phyloP scores from a whole-genome alignment of 2,329 filamentous ascomycete species.

The Daldinia sp. region DNA sequence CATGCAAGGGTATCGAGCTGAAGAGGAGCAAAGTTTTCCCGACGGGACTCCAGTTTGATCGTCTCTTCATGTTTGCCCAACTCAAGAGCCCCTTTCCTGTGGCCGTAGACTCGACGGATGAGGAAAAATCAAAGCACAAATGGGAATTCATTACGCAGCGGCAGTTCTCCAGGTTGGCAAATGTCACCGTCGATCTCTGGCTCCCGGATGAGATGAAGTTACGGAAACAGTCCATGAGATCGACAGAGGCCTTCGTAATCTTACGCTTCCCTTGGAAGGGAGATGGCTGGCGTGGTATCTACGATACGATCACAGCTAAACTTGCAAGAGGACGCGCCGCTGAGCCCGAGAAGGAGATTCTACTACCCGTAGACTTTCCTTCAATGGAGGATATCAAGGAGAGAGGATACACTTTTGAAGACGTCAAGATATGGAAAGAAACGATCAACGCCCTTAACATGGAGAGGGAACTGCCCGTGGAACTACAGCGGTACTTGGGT shows the following conservation, averaged over 20 bases:
- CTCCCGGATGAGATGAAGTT: constrained; percentile 68
- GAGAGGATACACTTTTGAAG: constrained; percentile 65
- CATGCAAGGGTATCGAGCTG: constrained; percentile 80
- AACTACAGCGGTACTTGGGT: constrained; percentile 72
- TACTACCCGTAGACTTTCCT: constrained; percentile 71
- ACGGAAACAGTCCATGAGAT: constrained; percentile 60
- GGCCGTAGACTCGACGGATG: constrained; percentile 46
- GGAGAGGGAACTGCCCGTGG: constrained; percentile 64
- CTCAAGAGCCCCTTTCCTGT: constrained; percentile 59
- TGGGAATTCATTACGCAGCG: constrained; percentile 79
- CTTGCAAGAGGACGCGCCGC: constrained; percentile 58
- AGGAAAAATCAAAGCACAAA: constrained; percentile 51
- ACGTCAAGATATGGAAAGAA: constrained; percentile 73
- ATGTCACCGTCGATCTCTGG: constrained; percentile 74
- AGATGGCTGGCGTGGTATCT: constrained; percentile 56
- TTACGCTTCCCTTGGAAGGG: constrained; percentile 71
- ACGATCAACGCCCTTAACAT: constrained; percentile 63
- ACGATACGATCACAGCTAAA: constrained; percentile 59
- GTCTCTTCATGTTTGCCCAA: constrained; percentile 84
- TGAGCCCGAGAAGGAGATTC: constrained; percentile 68
- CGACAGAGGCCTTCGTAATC: constrained; percentile 67
- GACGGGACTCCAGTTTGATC: constrained; percentile 79
- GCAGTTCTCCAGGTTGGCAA: constrained; percentile 74
- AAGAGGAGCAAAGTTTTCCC: constrained; percentile 68
- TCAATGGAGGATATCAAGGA: constrained; percentile 63